A percentile compares a stretch with the other conserved stretches of the same genome.
These are phyloP conservation scores for Stagonosporopsis vannaccii DNA, from an alignment of 2,329 filamentous ascomycete genomes.

Conservation along the genomic window DNA sequence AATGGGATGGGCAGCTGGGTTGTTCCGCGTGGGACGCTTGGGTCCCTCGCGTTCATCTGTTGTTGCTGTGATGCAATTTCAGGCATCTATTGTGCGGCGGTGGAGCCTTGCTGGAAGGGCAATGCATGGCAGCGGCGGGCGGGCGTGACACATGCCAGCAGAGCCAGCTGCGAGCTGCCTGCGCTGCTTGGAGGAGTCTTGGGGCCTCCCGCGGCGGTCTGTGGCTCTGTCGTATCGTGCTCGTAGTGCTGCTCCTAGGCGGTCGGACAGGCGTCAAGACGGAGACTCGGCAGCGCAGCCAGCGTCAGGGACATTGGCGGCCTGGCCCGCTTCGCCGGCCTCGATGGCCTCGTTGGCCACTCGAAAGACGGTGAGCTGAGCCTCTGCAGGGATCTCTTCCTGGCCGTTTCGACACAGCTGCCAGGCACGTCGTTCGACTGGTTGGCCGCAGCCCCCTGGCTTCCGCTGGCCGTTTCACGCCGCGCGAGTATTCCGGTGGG, in stretches of 20 bases:
- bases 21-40: slow-evolving; percentile 13
- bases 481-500: slow-evolving; percentile 17
- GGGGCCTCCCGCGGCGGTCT: not conserved
- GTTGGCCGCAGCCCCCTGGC: slow-evolving; percentile 26
- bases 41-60: slow-evolving; percentile 14
- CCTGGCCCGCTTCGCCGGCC: slow-evolving; percentile 8
- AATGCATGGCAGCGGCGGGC: not conserved
- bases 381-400: slow-evolving; percentile 20
- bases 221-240: not conserved
- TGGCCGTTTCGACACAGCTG: slow-evolving; percentile 37
- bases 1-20: slow-evolving; percentile 15
- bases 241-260: too few relatives aligned
- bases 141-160: not conserved
- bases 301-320: slow-evolving; percentile 19
- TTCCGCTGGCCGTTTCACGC: slow-evolving; percentile 30
- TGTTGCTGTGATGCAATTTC: slow-evolving; percentile 16
- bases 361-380: slow-evolving; percentile 33
- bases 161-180: not conserved
- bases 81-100: not conserved
- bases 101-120: not conserved
- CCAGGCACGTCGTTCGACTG: slow-evolving; percentile 32
- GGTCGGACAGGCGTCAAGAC: slow-evolving; percentile 7
- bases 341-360: slow-evolving; percentile 20
- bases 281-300: slow-evolving; percentile 17
- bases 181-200: not conserved